A percentile compares a stretch with the other conserved stretches of the same genome.
These are phyloP conservation scores for Camellia japonica DNA, from an alignment of 148 eudicot species.

Conservation along the genomic window DNA sequence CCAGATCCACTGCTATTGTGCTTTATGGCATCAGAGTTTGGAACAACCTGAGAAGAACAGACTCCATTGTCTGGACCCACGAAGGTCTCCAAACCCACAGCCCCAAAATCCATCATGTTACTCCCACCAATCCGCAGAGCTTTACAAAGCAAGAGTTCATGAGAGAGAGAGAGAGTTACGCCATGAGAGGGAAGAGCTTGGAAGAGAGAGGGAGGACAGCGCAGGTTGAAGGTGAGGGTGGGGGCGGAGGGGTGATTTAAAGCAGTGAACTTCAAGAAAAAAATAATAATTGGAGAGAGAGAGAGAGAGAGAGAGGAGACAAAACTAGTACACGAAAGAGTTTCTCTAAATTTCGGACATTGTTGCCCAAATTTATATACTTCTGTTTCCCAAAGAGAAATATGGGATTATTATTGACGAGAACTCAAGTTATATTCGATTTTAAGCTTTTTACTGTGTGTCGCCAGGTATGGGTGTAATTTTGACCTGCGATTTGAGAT, in stretches of 20 bases:
- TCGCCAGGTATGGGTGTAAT: too few species aligned
- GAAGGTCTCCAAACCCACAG: conserved; percentile 19
- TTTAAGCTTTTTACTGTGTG: too few species aligned
- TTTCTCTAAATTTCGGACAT: neutral
- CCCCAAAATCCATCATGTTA: neutral
- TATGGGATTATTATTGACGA: neutral
- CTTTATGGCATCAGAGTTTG: conserved; percentile 13
- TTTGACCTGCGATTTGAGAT: too few species aligned
- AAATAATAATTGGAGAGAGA: neutral
- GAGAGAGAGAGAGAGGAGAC: neutral
- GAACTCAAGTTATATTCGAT: neutral
- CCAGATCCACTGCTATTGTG: conserved; percentile 44
- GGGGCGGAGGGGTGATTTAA: neutral
- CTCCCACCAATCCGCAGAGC: neutral
- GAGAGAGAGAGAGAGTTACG: neutral
- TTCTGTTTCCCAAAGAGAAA: neutral
- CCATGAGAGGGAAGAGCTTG: too few species aligned
- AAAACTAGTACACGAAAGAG: neutral
- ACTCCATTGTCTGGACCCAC: conserved; percentile 9
- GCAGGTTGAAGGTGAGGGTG: neutral
- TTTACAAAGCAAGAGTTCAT: neutral
- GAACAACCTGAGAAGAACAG: neutral
- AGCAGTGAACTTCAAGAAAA: neutral
- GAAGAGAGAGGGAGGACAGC: too few species aligned
- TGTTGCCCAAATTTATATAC: neutral